Evolutionary conservation across 2,329 filamentous ascomycete genomes (phyloP), one percentile per base, ranked within the genome.

Genomic region (Scorias spongiosa): DNA sequence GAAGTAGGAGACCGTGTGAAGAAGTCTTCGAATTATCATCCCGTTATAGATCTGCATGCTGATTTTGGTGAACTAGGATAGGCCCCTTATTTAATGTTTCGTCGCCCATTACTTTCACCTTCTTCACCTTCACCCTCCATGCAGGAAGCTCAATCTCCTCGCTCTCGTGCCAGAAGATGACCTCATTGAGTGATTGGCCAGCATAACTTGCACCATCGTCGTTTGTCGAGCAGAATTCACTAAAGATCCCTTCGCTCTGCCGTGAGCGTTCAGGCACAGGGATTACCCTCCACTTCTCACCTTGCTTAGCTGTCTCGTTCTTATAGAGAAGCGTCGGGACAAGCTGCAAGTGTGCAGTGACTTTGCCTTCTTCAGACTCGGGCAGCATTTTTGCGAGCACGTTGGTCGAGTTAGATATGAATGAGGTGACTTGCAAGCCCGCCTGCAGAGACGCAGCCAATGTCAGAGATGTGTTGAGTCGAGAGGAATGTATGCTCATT

Each of bases 231-330:
- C 57, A 59, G 15, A 12, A 36, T 9, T 36, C 32, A 36, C 32
- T 15, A 12, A 36, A 36, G 32, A 36, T 15, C 12, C 32, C 15
- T 17, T 50, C 46, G n/a, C 51, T 51, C 18, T 53, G 48, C 51
- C 48, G 53, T 7, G 52, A 40, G 7, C 17, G 40, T 10, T 51
- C 51, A n/a, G 28, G 18, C 17, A 53, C 48, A 10, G 49, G 32
- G 18, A 51, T 4, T 12, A 56, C 29, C 29, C 55, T 46, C 53
- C 53, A 59, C 10, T 57, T 55, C 43, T 59, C 54, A 10, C 56
- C 57, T 17, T 49, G 20, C 39, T 49, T 42, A 2, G 40, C 14
- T 2, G 42, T 46, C 29, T 57, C 54, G 40, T 57, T 49, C 42
- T 56, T 53, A 39, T 44, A 56, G 18, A 59, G 43, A 15, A 54